Percentiles rank a stretch among this genome's conserved stretches.
phyloP scores from a whole-genome alignment of 495 filamentous ascomycete genomes.

The Hypoxylon cercidicola region DNA sequence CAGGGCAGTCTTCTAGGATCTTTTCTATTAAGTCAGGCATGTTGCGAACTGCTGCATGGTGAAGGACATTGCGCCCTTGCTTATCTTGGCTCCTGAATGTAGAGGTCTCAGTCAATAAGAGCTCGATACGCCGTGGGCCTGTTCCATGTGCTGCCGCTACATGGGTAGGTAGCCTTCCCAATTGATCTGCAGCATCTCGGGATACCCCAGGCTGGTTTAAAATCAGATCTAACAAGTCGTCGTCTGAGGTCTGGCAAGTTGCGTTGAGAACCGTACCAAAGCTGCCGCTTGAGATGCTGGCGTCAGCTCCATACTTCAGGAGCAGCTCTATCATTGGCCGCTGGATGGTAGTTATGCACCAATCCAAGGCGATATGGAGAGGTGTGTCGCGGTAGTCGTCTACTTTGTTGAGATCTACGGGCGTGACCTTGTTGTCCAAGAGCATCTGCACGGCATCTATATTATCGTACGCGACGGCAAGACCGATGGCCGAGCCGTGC shows the following conservation, averaged over 20 bases:
- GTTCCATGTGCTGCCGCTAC: conserved; percentile 13
- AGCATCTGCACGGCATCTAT: neutral
- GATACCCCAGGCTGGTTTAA: conserved; percentile 18
- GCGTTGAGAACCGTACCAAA: conserved; percentile 37
- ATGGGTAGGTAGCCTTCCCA: conserved; percentile 32
- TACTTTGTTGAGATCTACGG: conserved; percentile 21
- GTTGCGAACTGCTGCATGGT: conserved; percentile 18
- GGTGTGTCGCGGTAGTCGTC: conserved; percentile 25
- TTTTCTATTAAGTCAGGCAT: neutral
- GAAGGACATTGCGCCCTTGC: conserved; percentile 27
- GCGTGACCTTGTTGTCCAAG: conserved; percentile 12
- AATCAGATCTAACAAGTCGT: conserved; percentile 23
- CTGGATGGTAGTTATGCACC: neutral
- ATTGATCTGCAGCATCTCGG: conserved; percentile 16
- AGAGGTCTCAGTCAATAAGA: conserved; percentile 11
- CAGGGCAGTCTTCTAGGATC: conserved; percentile 15
- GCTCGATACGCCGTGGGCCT: neutral
- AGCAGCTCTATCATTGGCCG: conserved; percentile 34
- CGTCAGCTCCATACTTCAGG: conserved; percentile 29
- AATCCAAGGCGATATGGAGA: conserved; percentile 22
- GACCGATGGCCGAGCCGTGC: conserved; percentile 3
- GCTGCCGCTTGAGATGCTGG: conserved; percentile 21
- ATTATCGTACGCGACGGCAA: conserved; percentile 10
- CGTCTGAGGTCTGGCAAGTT: conserved; percentile 10
- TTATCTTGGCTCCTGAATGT: conserved; percentile 26